Evolutionary conservation across 805 yeast genomes (phyloP), one percentile per base, ranked within the genome.

Genomic region (Barnettozyma sucrosica): DNA sequence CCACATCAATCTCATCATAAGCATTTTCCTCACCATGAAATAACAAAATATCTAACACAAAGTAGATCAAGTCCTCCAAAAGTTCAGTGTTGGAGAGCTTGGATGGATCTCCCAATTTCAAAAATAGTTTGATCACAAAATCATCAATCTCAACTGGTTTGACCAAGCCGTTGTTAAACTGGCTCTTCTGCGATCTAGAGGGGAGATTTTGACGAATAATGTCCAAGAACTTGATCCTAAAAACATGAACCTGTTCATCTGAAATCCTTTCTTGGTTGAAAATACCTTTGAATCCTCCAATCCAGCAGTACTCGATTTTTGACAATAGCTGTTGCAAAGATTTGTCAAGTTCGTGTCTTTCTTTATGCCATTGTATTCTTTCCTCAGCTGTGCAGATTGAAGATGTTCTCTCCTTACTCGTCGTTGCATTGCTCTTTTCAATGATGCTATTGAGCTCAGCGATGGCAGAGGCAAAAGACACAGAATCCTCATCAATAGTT

Each of bases 341-440:
- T 9, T 68, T 61, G 62, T 92, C 97, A 16, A 89, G 66, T 0
- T 63, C 65, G 47, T 77, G 78, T 43, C 97, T 68, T 25, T 68
- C 67, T 36, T 72, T 71, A 96, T 97, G 93, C 97, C 97, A 92
- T 7, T 67, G 53, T 41, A 72, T 74, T 43, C 89, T 71, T 26
- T 81, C 84, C 37, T 80, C 83, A 40, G 75, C 71, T 0, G 88
- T 73, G 4, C 60, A 68, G 2, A 85, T 77, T 1, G 56, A 59
- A 0, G 77, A 68, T 0, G 89, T 81, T 1, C 76, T 71, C 30
- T 74, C 77, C 1, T 64, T 50, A 19, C 76, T 72, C 0, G 92
- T 83, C 0, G 88, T 77, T 4, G 62, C 55, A 53, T 86, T 80
- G 60, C 92, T 89, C 45, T 72, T 71, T 0, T 62, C 53, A 20